Conservation (phyloP, 495 filamentous ascomycete genomes). For the Daldinia childiae region DNA sequence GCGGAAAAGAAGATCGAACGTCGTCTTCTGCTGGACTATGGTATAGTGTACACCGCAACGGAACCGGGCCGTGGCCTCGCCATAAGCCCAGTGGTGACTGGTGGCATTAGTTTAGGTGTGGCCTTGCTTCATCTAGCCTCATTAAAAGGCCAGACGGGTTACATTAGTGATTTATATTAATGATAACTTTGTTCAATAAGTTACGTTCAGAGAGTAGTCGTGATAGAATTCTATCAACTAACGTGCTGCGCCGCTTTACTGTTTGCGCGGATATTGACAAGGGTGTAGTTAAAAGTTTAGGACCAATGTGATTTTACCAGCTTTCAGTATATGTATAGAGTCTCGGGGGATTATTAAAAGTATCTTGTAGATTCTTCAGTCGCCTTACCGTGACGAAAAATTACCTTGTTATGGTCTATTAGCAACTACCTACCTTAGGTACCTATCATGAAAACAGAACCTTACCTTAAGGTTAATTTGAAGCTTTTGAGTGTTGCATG, state of each 20-base stretch:
- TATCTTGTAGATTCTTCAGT: neutral
- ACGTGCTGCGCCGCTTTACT: neutral
- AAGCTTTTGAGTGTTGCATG: slow-evolving; percentile 13
- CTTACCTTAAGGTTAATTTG: neutral
- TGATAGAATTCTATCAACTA: neutral
- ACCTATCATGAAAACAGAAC: neutral
- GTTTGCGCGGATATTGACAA: neutral
- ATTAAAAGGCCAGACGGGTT: neutral
- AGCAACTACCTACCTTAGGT: neutral
- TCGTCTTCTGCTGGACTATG: neutral
- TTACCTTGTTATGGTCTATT: neutral
- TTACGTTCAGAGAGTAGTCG: neutral
- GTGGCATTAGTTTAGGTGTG: neutral
- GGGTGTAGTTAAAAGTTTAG: neutral
- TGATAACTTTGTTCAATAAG: neutral
- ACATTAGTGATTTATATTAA: neutral
- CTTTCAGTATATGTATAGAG: neutral
- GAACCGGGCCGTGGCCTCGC: too few species aligned
- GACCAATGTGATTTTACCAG: neutral
- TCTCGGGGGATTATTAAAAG: neutral
- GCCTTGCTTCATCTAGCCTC: neutral
- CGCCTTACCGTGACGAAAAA: neutral
- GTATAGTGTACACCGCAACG: neutral
- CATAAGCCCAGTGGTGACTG: neutral
- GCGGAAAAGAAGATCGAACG: neutral